Base-by-base conservation (phyloP, 2,329 filamentous ascomycete genomes). In the Colletotrichum filicis region DNA sequence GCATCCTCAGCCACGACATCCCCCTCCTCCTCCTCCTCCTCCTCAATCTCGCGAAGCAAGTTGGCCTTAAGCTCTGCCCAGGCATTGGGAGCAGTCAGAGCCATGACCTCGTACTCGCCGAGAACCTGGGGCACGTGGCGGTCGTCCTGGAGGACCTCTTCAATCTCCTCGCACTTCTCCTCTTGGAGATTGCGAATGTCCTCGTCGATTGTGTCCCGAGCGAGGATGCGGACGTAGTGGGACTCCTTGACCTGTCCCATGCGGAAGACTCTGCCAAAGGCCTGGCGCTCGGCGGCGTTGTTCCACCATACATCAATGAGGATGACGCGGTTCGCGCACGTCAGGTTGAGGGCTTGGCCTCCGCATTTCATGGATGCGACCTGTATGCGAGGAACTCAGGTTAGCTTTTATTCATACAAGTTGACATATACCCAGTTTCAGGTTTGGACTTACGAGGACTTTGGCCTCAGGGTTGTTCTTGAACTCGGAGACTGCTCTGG, bases 231-330 rank as follows among this genome's bases (percentile, higher is more conserved):
- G 0, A 89, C 85, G 70, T 93, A 87, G 12, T 89, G 83, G 0
- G 92, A 91, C 42, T 89, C 82, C 55, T 91, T 88, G 0, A 78
- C 74, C 74, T 96, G 93, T 0, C 92, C 92, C 2, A 92, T 90
- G 5, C 93, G 87, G 76, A 88, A 89, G 0, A 94, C 88, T 0
- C 93, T 88, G 1, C 83, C 83, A 52, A 87, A 87, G 0, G 89
- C 91, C 76, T 94, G 93, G n/a, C 90, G 82, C 75, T 94, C 91
- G 0, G 85, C 79, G 0, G 86, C 83, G 1, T 80, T 80, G 69
- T 94, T 94, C 90, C 90, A 94, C 88, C 89, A 91, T 0, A 84
- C 80, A 37, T 92, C 89, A 0, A 89, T 64, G 0, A 88, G 80
- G 24, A 91, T 89, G 26, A 90, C 87, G 4, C 88, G 85, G 60